Percentiles rank a stretch among this genome's conserved stretches.
These are phyloP conservation scores for Rhizopus microsporus DNA, from an alignment of 371 early-diverging fungal species.

Conservation along the genomic window DNA sequence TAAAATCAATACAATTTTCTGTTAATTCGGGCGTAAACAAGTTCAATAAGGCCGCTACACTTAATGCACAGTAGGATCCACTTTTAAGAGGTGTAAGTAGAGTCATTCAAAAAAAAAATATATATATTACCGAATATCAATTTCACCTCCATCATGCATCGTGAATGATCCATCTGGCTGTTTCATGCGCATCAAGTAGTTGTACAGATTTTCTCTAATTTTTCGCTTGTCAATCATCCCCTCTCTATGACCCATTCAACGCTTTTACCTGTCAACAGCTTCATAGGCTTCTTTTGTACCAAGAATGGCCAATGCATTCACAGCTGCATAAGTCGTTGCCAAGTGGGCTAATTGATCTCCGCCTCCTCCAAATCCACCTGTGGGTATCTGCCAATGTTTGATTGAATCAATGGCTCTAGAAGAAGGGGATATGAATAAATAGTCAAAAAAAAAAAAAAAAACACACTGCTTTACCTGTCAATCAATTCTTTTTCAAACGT, in stretches of 20 bases:
- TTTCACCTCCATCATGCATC: conserved; percentile 92
- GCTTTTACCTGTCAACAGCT: conserved; percentile 60
- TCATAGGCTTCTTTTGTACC: conserved; percentile 75
- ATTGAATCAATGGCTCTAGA: conserved; percentile 66
- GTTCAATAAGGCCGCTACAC: conserved; percentile 76
- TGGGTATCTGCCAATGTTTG: conserved; percentile 62
- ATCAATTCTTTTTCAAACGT: conserved; percentile 39
- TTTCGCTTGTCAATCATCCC: conserved; percentile 50
- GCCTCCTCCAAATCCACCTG: conserved; percentile 91
- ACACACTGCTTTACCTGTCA: conserved; percentile 42
- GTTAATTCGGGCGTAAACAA: conserved; percentile 81
- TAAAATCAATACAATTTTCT: conserved; percentile 70
- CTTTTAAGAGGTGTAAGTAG: conserved; percentile 27
- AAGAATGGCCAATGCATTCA: conserved; percentile 72
- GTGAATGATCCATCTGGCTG: conserved; percentile 88
- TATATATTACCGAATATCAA: conserved; percentile 78
- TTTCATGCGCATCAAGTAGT: conserved; percentile 83
- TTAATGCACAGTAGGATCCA: conserved; percentile 90
- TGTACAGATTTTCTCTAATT: conserved; percentile 59
- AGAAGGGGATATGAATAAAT: background rate
- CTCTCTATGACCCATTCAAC: background rate
- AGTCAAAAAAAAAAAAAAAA: background rate
- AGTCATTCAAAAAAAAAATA: background rate
- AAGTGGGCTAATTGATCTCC: conserved; percentile 79
- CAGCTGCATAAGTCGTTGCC: conserved; percentile 87